A percentile compares a stretch with the other conserved stretches of the same genome.
Evolutionary conservation across 2,329 filamentous ascomycete genomes (phyloP).

Genomic region (Talaromyces atroroseus): DNA sequence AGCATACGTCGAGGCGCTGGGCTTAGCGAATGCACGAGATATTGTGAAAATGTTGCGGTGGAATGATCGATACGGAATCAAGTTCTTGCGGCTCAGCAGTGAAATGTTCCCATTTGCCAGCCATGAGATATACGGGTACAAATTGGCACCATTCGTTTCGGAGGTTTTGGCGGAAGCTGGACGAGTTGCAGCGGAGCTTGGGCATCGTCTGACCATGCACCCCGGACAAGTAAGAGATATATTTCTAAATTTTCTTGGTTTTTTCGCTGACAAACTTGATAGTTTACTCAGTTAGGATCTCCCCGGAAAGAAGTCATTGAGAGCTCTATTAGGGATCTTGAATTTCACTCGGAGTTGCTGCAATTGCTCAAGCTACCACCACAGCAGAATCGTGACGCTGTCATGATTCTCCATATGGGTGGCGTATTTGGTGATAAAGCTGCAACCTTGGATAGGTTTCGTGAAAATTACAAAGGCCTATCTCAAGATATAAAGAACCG

Average conservation of each 20-base stretch:
- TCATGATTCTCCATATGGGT: constrained; percentile 94
- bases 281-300: constrained; percentile 87
- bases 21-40: constrained; percentile 76
- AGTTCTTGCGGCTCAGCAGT: constrained; percentile 84
- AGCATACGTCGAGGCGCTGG: constrained; percentile 68
- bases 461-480: constrained; percentile 64
- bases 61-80: constrained; percentile 90
- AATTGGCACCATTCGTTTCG: constrained; percentile 73
- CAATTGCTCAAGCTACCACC: constrained; percentile 68
- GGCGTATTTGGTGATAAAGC: constrained; percentile 82
- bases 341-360: constrained; percentile 84
- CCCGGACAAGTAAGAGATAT: constrained; percentile 61
- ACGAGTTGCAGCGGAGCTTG: constrained; percentile 67
- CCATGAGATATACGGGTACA: constrained; percentile 81
- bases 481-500: constrained; percentile 68
- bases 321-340: constrained; percentile 72
- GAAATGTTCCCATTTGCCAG: constrained; percentile 98
- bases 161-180: constrained; percentile 72
- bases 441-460: constrained; percentile 72
- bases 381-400: constrained; percentile 75
- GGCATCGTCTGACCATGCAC: constrained; percentile 83
- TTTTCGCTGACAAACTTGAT: constrained; percentile 3
- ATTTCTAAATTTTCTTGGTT: not conserved
- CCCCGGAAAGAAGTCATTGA: constrained; percentile 71
- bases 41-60: constrained; percentile 80